Evolutionary conservation across 2,329 filamentous ascomycete species (phyloP).

Genomic region (Plectosphaerella sp.): DNA sequence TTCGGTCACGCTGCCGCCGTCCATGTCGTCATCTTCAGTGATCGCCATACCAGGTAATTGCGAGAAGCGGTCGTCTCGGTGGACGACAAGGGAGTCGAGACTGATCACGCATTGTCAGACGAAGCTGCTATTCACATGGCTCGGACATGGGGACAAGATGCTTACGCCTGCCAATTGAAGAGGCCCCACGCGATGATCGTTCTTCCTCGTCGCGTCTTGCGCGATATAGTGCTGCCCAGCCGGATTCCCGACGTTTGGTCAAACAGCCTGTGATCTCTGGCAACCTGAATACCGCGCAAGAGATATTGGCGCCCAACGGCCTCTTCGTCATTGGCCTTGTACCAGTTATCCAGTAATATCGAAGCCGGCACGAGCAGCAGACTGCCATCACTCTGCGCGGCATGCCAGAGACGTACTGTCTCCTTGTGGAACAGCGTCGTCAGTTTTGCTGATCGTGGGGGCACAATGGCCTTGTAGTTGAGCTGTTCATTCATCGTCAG

Average conservation of each 20-base stretch:
- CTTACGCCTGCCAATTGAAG: neutral
- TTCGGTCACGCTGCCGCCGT: neutral
- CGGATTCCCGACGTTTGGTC: neutral
- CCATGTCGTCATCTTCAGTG: neutral
- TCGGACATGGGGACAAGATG: neutral
- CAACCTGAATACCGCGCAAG: neutral
- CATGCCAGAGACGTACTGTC: neutral
- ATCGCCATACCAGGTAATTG: neutral
- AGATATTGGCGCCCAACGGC: neutral
- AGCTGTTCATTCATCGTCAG: neutral
- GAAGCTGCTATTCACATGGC: neutral
- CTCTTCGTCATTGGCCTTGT: neutral
- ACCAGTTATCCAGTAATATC: neutral
- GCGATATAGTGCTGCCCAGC: neutral
- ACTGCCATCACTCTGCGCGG: neutral
- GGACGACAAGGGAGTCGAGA: neutral
- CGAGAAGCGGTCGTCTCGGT: neutral
- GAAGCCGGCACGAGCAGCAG: neutral
- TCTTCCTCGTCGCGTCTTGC: neutral
- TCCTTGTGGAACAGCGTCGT: neutral
- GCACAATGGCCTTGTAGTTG: neutral
- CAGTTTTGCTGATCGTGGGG: neutral
- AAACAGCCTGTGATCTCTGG: neutral
- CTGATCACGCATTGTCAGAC: neutral
- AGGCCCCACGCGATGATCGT: neutral